These are phyloP conservation scores for Tylopilus microsporus DNA, from an alignment of 1,284 basidiomycete species.

Conservation along the genomic window DNA sequence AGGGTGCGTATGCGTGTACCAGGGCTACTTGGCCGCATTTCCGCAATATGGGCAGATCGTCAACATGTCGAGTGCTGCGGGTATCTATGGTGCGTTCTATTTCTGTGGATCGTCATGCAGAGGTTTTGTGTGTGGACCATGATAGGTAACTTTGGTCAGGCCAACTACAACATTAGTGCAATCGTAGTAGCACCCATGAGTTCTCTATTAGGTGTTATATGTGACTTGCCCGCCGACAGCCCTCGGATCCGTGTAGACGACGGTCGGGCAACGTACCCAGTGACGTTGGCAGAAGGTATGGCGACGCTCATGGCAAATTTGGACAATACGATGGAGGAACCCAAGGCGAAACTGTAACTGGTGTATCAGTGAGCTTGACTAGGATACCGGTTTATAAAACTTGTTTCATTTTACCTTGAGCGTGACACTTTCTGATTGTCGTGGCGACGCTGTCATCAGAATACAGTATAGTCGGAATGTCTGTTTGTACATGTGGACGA, in stretches of 20 bases:
- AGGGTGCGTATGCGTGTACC: constrained; percentile 91
- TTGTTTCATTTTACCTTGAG: no score
- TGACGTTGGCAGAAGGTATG: constrained; percentile 67
- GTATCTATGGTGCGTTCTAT: constrained; percentile 62
- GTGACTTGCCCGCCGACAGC: constrained; percentile 20
- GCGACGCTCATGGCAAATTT: constrained; percentile 81
- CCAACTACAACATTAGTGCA: constrained; percentile 89
- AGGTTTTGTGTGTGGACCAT: background rate
- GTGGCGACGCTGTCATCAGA: no score
- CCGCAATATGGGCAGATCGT: constrained; percentile 89
- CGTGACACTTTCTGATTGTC: no score
- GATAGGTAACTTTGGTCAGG: constrained; percentile 91
- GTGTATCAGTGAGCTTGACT: no score
- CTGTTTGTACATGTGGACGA: no score
- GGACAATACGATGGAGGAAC: constrained; percentile 48
- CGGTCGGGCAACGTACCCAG: constrained; percentile 74
- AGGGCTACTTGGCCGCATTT: constrained; percentile 97
- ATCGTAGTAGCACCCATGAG: constrained; percentile 87
- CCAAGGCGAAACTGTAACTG: constrained; percentile 48
- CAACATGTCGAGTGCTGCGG: constrained; percentile 89
- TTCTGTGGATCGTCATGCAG: no score
- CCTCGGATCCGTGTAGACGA: constrained; percentile 26
- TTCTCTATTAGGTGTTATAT: constrained; percentile 1
- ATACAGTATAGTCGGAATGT: no score
- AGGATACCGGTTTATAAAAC: background rate